A percentile compares a stretch with the other conserved stretches of the same genome.
Conservation (phyloP, 2,329 filamentous ascomycete genomes). For the Dothistroma pini region DNA sequence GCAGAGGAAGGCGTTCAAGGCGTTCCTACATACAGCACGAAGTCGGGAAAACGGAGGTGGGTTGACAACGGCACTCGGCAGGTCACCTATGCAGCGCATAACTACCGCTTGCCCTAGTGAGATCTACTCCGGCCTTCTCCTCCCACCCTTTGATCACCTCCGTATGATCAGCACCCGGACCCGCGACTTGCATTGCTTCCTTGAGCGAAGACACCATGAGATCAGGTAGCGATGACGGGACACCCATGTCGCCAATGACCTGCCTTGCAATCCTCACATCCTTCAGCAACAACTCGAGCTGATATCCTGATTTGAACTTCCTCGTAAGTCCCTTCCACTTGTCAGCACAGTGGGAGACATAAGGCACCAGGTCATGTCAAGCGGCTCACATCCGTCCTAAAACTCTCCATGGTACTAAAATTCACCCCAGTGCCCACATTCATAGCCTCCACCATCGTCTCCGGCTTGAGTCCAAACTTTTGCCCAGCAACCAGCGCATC, state of each 20-base stretch:
- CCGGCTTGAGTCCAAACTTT: constrained; percentile 34
- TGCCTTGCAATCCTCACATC: constrained; percentile 35
- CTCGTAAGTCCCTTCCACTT: constrained; percentile 19
- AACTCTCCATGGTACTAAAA: constrained; percentile 33
- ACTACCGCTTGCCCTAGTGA: constrained; percentile 24
- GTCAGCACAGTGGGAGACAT: no score
- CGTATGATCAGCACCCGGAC: constrained; percentile 31
- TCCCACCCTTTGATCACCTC: constrained; percentile 35
- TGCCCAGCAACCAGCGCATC: constrained; percentile 33
- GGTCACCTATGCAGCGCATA: not conserved
- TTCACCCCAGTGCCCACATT: constrained; percentile 40
- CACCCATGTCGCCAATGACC: constrained; percentile 30
- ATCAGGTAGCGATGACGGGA: constrained; percentile 26
- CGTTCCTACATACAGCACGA: not conserved
- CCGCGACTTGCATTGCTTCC: constrained; percentile 27
- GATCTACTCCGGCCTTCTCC: constrained; percentile 28
- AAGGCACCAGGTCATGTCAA: no score
- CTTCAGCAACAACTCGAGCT: constrained; percentile 33
- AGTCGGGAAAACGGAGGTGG: not conserved
- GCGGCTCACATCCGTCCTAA: constrained; percentile 21
- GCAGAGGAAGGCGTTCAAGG: not conserved
- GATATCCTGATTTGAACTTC: constrained; percentile 31
- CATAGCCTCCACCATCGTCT: constrained; percentile 39
- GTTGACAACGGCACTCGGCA: not conserved
- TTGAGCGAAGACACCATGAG: constrained; percentile 30